Base-by-base conservation (phyloP, 345 rosid genomes). In the Ailanthus altissimus region DNA sequence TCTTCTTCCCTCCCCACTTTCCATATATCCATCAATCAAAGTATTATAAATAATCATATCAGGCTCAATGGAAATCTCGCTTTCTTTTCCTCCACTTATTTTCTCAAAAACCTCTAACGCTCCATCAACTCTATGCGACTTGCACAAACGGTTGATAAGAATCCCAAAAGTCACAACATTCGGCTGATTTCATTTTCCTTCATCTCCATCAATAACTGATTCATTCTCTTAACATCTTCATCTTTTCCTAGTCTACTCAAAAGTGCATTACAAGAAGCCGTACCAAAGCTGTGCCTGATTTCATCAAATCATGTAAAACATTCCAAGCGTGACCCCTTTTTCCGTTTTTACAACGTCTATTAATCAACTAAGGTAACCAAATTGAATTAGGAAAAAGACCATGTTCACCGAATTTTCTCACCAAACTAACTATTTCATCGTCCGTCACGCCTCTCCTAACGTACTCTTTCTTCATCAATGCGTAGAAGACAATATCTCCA, bases 1-100 rank as follows among this genome's bases (percentile, higher is more conserved):
- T 96, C 94, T 77, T 87, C 89, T 73, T 84, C 88, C 85, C 93
- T 92, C 75, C 98, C 98, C 10, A 84, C 90, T 76, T 90, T 92
- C 75, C 97, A 88, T 5, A 90, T n/a, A 81, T 67, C 98, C 99
- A 78, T 93, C 85, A 36, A 93, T 86, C 64, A 93, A 75, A 18
- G 94, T 90, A 72, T 89, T 93, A 61, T 80, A 92, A 67, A 85
- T 90, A 68, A 90, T 76, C 49, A 72, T 67, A 84, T 93, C 99
- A 5, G 94, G 92, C 78, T 92, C 85, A 40, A 90, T 60, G 25
- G 68, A 77, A 75, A 83, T 58, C 9, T 83, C 89, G 65, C 71
- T 74, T 59, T 67, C 84, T 64, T 61, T 57, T 49, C 67, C 84
- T 54, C 73, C 85, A 45, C 79, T 61, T 88, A 93, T 81, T 67